phyloP scores from a whole-genome alignment of 306 rosid species.

The Pyrus bretschneideri region DNA sequence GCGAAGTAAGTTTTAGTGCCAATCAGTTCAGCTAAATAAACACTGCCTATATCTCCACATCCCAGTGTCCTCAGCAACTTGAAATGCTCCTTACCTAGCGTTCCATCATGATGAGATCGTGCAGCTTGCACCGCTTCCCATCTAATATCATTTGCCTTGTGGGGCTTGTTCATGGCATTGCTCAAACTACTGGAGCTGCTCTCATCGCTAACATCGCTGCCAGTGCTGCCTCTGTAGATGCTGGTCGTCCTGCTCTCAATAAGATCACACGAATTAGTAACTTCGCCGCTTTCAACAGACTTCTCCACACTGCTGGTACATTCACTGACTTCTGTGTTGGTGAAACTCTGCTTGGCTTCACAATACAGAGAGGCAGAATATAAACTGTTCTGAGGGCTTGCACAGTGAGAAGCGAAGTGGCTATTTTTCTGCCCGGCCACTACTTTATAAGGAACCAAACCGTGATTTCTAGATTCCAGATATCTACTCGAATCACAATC shows the following conservation, averaged over 20 bases:
- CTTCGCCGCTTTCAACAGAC: slow-evolving; percentile 62
- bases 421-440: slow-evolving; percentile 28
- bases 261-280: slow-evolving; percentile 45
- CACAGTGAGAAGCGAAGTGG: slow-evolving; percentile 32
- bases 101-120: slow-evolving; percentile 59
- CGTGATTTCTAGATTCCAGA: slow-evolving; percentile 33
- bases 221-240: slow-evolving; percentile 79
- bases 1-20: slow-evolving; percentile 82
- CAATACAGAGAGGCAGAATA: slow-evolving; percentile 64
- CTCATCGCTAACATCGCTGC: slow-evolving; percentile 82
- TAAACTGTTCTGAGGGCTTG: slow-evolving; percentile 79
- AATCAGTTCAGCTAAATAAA: slow-evolving; percentile 68
- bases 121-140: slow-evolving; percentile 92
- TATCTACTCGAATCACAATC: slow-evolving; percentile 27
- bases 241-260: slow-evolving; percentile 82
- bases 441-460: slow-evolving; percentile 32
- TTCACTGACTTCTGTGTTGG: slow-evolving; percentile 70
- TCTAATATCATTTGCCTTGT: slow-evolving; percentile 74
- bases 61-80: slow-evolving; percentile 71
- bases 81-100: slow-evolving; percentile 70
- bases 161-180: slow-evolving; percentile 77
- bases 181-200: slow-evolving; percentile 78
- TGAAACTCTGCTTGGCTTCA: slow-evolving; percentile 79
- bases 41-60: slow-evolving; percentile 91
- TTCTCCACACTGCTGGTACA: slow-evolving; percentile 61